A percentile compares a stretch with the other conserved stretches of the same genome.
Evolutionary conservation across 495 filamentous ascomycete genomes (phyloP).

Genomic region (Penicillium atrosanguineum): DNA sequence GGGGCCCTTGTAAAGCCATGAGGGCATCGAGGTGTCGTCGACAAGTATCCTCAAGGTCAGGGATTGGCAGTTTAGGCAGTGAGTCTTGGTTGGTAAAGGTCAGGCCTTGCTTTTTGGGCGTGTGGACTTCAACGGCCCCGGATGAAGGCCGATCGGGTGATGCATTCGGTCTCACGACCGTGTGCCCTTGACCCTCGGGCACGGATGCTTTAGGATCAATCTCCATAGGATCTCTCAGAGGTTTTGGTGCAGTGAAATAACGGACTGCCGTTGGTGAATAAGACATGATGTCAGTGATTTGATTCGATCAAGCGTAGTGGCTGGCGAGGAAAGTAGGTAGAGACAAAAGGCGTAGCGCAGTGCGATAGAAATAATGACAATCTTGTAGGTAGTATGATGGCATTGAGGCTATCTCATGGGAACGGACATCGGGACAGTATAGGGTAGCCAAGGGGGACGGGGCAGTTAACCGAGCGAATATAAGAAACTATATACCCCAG

Average conservation of each 20-base stretch:
- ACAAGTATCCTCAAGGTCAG: constrained; percentile 80
- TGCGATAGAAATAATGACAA: constrained; percentile 91
- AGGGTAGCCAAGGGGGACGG: not conserved
- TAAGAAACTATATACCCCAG: constrained; percentile 7
- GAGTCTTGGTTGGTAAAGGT: constrained; percentile 89
- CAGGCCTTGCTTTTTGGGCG: constrained; percentile 44
- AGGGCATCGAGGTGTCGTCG: constrained; percentile 79
- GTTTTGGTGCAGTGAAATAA: constrained; percentile 64
- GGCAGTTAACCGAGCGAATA: not conserved
- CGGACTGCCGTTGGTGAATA: constrained; percentile 45
- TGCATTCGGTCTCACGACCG: constrained; percentile 25
- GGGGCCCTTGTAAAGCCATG: constrained; percentile 71
- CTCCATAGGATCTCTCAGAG: constrained; percentile 51
- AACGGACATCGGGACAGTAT: not conserved
- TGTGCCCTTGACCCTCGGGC: constrained; percentile 43
- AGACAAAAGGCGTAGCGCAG: constrained; percentile 75
- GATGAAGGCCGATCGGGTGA: constrained; percentile 11
- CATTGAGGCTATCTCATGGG: constrained; percentile 52
- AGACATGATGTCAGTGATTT: constrained; percentile 47
- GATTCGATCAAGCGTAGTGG: constrained; percentile 59
- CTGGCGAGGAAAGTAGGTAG: constrained; percentile 73
- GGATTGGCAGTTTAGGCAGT: constrained; percentile 89
- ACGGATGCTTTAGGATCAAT: constrained; percentile 6
- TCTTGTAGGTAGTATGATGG: constrained; percentile 81
- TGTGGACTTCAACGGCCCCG: constrained; percentile 13